Base-by-base conservation (phyloP, 768 basidiomycete genomes). In the Thelephora aurantiotincta region DNA sequence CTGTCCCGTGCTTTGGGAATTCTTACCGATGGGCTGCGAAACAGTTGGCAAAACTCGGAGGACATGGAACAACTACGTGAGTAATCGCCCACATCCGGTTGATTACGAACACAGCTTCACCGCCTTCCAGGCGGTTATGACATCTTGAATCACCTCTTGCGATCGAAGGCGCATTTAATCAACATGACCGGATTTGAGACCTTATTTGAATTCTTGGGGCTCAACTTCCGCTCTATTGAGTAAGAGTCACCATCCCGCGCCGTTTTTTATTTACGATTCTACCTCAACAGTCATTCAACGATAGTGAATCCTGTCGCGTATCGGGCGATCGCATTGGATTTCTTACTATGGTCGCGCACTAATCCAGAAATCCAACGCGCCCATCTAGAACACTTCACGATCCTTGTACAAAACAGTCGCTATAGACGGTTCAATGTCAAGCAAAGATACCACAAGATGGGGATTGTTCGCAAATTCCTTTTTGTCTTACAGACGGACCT, bases 11-110 rank as follows among this genome's bases (percentile, higher is more conserved):
- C 87, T 0, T 61, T 92, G 5, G 67, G 78, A 3, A 75, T 92
- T 22, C 62, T 94, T 18, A 73, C 77, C 7, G 89, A 93, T 54
- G 77, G 83, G 2, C 60, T 96, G 41, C 77, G 77, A 52, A 81
- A 84, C 54, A 86, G 78, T 55, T 97, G 93, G 93, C 77, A 87
- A 56, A 90, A 89, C 56, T 92, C 87, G 33, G 92, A 93, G 58
- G 93, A 96, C 54, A 90, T 93, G 82, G 92, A 94, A 58, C 71
- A 82, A 33, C 64, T 91, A 47, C 78, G 90, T 91, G 55, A 56
- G 82, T 69, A 11, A 3, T n/a, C 13, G 26, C 26, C 9, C 26
- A 30, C 4, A 30, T 45, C 26, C 23, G 18, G 13, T 35, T 23
- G 14, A 16, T 43, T 36, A 38, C 19, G 45, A 23, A 13, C 44